phyloP scores from a whole-genome alignment of 2,329 filamentous ascomycete genomes.

The Penicillium janthinellum region DNA sequence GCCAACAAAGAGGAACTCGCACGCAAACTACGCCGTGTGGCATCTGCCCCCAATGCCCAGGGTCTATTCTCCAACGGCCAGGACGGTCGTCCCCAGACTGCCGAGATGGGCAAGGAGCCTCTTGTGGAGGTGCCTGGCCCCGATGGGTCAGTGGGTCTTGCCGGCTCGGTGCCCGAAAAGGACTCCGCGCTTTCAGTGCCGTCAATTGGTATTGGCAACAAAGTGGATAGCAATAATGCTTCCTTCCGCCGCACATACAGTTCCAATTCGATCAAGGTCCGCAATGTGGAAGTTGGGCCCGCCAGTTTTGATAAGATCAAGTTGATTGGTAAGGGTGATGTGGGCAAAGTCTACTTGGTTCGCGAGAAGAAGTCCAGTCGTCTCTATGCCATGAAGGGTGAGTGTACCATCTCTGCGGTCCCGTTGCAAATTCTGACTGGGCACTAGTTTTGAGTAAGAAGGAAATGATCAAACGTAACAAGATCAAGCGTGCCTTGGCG shows the following conservation, averaged over 20 bases:
- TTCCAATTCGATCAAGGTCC: constrained; percentile 98
- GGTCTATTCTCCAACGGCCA: constrained; percentile 73
- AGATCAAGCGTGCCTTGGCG: constrained; percentile 96
- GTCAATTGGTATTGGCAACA: constrained; percentile 54
- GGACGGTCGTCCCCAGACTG: constrained; percentile 74
- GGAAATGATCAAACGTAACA: constrained; percentile 99
- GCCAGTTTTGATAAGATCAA: constrained; percentile 99
- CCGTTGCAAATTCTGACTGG: constrained; percentile 41
- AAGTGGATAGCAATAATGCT: constrained; percentile 67
- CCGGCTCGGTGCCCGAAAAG: constrained; percentile 45
- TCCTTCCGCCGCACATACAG: constrained; percentile 95
- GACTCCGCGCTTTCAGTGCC: constrained; percentile 34
- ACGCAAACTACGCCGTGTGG: constrained; percentile 87
- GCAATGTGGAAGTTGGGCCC: constrained; percentile 93
- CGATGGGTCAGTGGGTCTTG: constrained; percentile 55
- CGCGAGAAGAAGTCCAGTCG: constrained; percentile 96
- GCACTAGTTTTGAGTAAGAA: constrained; percentile 90
- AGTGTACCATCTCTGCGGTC: constrained; percentile 28
- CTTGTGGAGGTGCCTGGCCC: constrained; percentile 61
- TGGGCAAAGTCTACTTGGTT: constrained; percentile 97
- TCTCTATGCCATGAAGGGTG: constrained; percentile 98
- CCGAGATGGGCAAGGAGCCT: constrained; percentile 83
- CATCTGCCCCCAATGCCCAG: constrained; percentile 95
- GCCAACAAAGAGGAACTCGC: constrained; percentile 93
- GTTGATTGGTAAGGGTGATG: constrained; percentile 96